phyloP scores from a whole-genome alignment of 2,329 filamentous ascomycete genomes.

The Lojkania enalia region DNA sequence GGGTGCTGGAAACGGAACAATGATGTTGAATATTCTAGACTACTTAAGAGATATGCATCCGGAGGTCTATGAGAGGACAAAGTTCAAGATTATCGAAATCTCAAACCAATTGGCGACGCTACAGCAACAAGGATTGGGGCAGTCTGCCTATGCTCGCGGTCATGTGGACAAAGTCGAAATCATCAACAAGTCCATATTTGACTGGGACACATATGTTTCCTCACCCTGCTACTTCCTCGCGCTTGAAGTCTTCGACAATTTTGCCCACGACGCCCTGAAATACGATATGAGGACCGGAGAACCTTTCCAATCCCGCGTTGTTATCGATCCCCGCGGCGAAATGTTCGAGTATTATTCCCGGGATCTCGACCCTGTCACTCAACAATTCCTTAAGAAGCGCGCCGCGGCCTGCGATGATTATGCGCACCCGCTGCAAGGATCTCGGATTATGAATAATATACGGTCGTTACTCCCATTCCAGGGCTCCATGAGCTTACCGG shows the following conservation, averaged over 20 bases:
- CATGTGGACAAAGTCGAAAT: constrained; percentile 89
- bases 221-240: constrained; percentile 96
- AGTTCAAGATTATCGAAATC: constrained; percentile 96
- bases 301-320: constrained; percentile 83
- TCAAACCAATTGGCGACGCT: constrained; percentile 77
- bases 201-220: constrained; percentile 86
- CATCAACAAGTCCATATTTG: constrained; percentile 91
- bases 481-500: constrained; percentile 76
- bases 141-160: constrained; percentile 68
- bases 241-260: constrained; percentile 98
- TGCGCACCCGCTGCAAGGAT: constrained; percentile 63
- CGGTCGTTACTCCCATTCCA: constrained; percentile 69
- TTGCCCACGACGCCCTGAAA: constrained; percentile 90
- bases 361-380: constrained; percentile 77
- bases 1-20: constrained; percentile 93
- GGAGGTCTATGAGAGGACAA: constrained; percentile 89
- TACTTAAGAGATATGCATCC: constrained; percentile 89
- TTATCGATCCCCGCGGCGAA: constrained; percentile 83
- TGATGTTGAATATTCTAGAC: constrained; percentile 98
- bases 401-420: constrained; percentile 68
- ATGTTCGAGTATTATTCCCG: constrained; percentile 93
- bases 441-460: constrained; percentile 62
- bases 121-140: constrained; percentile 71
- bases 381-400: constrained; percentile 81
- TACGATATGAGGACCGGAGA: constrained; percentile 82